Evolutionary conservation across 169 alveolate species (phyloP), one percentile per base, ranked within the genome.

Genomic region (Neospora caninum): DNA sequence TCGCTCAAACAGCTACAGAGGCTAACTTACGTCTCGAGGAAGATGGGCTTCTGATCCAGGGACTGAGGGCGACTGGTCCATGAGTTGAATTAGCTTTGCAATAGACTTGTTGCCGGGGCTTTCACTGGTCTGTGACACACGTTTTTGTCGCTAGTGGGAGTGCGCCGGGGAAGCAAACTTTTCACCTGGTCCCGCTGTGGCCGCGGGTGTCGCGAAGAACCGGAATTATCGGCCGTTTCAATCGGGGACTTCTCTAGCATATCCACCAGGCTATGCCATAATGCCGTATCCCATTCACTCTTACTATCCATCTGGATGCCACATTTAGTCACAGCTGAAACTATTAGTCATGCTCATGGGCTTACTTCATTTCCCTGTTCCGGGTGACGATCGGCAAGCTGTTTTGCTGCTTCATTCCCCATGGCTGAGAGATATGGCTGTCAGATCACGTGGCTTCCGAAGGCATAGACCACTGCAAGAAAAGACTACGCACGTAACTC

Each of bases 341-440:
- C 34, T 20, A n/a, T 0, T 16, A 25, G 78, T 29, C 36, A 7
- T 64, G 0, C 36, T 0, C 20, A 27, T 64, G 34, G 29, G 34
- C 78, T 64, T 29, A 64, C 78, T 64, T 16, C 34, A 29, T 27
- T 64, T 64, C 78, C 78, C 78, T 9, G 36, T 29, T 64, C 78
- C 78, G 34, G 78, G 31, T 64, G 78, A 29, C 31, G 78, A 29
- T 29, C 13, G 25, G 36, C 78, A n/a, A 64, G 78, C 78, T 64
- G 78, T 29, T 64, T 64, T 64, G 31, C 78, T 64, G 78, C 78
- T 64, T 64, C 78, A n/a, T 64, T 64, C 34, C 78, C 78, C 78
- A 64, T 64, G 10, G 36, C 34, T 20, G 34, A 64, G 36, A 18
- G 78, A 20, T 6, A 4, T 25, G 34, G 78, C 34, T 64, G 78